These are phyloP conservation scores for Coccinonectria pachysandricola DNA, from an alignment of 2,329 filamentous ascomycete species.

Conservation along the genomic window DNA sequence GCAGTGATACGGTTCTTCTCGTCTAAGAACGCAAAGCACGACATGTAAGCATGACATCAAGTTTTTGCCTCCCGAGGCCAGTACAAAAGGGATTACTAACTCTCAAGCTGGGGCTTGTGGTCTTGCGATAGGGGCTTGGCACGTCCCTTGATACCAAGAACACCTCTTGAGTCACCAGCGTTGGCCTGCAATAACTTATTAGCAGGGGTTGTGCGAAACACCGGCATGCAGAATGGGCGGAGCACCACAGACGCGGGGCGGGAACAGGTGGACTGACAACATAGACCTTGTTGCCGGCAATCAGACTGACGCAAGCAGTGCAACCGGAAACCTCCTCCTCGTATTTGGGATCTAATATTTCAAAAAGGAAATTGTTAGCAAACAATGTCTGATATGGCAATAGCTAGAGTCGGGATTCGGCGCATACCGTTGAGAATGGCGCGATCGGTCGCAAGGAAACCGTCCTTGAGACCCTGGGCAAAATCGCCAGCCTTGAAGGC, in stretches of 20 bases:
- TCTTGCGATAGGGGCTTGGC: conserved; percentile 98
- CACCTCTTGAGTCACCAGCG: conserved; percentile 89
- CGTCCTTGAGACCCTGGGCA: conserved; percentile 92
- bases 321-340: conserved; percentile 97
- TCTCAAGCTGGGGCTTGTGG: conserved; percentile 98
- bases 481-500: conserved; percentile 85
- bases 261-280: conserved; percentile 55
- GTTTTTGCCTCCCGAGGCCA: no score
- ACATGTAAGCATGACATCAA: no score
- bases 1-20: conserved; percentile 95
- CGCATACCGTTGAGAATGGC: conserved; percentile 84
- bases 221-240: no score
- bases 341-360: conserved; percentile 72
- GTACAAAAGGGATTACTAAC: conserved; percentile 41
- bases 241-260: conserved; percentile 8
- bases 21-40: conserved; percentile 41
- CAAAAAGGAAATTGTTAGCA: conserved; percentile 4
- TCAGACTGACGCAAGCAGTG: conserved; percentile 83
- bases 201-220: conserved; percentile 7
- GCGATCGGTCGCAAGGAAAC: conserved; percentile 89
- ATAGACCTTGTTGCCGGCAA: conserved; percentile 87
- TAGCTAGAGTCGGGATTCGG: conserved; percentile 2
- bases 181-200: conserved; percentile 58
- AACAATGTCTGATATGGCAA: conserved; percentile 7
- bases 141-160: conserved; percentile 90